Evolutionary conservation across 1,139 yeast genomes (phyloP), one percentile per base, ranked within the genome.

Genomic region (Taphrina betulina): DNA sequence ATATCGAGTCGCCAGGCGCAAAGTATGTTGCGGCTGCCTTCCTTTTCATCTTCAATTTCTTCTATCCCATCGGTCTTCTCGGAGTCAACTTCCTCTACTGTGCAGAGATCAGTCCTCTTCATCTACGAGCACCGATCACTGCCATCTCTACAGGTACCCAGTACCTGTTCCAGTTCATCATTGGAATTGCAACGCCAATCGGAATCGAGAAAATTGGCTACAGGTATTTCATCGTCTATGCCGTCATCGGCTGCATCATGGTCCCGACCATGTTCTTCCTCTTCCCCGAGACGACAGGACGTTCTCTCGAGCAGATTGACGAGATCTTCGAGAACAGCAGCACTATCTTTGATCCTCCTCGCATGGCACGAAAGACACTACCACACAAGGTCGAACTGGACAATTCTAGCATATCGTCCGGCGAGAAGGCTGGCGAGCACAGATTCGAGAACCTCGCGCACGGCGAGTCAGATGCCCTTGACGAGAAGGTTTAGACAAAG

Each of bases 221-320:
- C 66, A 74, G 74, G 61, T 75, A 78, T 31, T 78, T 77, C 68
- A 66, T 71, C 5, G 71, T 74, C 29, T 74, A 71, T 61, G 69
- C 72, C 16, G 72, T 63, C 5, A 69, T 78, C 57, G 79, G 79
- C 61, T 51, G 59, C 36, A 42, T 57, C 24, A 56, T 61, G 10
- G 51, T 61, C 24, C 62, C 62, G 3, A 68, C 92, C 60, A 75
- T 84, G 1, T 90, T 87, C 68, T 73, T 89, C 61, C 88, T 96
- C 8, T 85, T 96, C 1, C 98, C 98, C 8, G 98, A 97, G 28
- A 92, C 61, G 19, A 51, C 60, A n/a, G 36, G 58, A 33, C 22
- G 61, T 45, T 38, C 58, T 1, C 48, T 60, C 22, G 62, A 60
- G 53, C 54, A 53, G 24, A 57, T 60, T 33, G 61, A 60, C 34